phyloP scores from a whole-genome alignment of 2,329 filamentous ascomycete genomes.

The Neofusicoccum sp. region DNA sequence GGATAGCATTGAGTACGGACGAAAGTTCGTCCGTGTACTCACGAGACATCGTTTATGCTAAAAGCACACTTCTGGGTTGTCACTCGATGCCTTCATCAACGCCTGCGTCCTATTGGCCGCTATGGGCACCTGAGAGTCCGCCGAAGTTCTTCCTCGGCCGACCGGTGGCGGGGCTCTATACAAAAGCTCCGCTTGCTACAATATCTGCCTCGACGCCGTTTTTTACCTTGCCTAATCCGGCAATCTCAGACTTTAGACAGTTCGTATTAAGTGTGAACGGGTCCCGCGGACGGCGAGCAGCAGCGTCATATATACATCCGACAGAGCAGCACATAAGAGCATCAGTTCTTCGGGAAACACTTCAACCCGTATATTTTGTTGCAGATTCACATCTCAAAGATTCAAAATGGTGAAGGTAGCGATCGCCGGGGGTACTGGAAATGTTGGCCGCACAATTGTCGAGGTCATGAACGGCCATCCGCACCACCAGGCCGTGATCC shows the following conservation, averaged over 20 bases:
- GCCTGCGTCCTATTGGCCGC: neutral
- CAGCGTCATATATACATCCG: neutral
- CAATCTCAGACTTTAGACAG: neutral
- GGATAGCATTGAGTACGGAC: no score
- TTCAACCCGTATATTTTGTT: no score
- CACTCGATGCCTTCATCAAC: no score
- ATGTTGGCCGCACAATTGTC: conserved; percentile 48
- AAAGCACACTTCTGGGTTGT: no score
- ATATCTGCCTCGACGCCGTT: neutral
- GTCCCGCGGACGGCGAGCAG: neutral
- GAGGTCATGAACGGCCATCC: conserved; percentile 39
- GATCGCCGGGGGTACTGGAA: conserved; percentile 49
- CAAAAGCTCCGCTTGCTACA: neutral
- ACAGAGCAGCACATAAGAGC: no score
- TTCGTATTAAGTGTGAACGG: no score
- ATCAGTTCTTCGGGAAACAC: no score
- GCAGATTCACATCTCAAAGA: no score
- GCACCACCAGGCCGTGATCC: conserved; percentile 41
- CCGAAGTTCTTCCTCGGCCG: conserved; percentile 1
- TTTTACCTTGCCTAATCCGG: neutral
- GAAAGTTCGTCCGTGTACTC: no score
- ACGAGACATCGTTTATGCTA: no score
- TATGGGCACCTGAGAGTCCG: no score
- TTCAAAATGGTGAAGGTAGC: conserved; percentile 44
- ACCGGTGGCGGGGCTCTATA: no score